phyloP scores from a whole-genome alignment of 2,329 filamentous ascomycete species.

The Pseudogymnoascus sp. region DNA sequence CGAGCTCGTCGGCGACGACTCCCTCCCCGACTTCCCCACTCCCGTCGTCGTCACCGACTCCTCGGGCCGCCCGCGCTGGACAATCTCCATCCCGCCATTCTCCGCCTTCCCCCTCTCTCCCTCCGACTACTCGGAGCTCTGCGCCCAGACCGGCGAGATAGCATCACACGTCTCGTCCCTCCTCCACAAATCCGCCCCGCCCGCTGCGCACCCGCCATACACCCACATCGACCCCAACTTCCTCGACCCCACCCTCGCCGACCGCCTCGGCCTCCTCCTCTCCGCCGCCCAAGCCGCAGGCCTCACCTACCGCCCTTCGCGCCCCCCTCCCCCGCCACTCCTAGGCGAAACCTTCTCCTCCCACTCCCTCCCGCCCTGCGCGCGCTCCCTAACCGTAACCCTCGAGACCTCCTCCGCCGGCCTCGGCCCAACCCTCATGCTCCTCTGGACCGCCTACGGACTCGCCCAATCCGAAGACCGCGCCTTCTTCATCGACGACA shows the following conservation, averaged over 20 bases:
- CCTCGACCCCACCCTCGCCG: constrained; percentile 65
- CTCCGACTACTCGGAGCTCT: constrained; percentile 61
- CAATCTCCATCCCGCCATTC: constrained; percentile 64
- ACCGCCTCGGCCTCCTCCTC: constrained; percentile 50
- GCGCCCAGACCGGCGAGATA: constrained; percentile 56
- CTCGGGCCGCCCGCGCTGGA: constrained; percentile 63
- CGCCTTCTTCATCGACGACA: constrained; percentile 78
- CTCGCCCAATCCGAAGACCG: constrained; percentile 65
- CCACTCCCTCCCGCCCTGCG: background rate
- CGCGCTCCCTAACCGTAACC: constrained; percentile 62
- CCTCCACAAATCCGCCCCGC: constrained; percentile 33
- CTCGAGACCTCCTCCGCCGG: constrained; percentile 68
- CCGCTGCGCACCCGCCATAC: constrained; percentile 41
- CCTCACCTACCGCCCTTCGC: constrained; percentile 12
- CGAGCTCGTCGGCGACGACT: constrained; percentile 58
- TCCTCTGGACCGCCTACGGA: constrained; percentile 77
- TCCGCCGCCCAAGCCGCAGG: background rate
- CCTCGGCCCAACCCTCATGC: constrained; percentile 66
- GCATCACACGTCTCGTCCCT: constrained; percentile 47
- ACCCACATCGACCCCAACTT: constrained; percentile 60
- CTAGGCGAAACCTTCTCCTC: background rate
- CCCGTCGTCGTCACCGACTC: constrained; percentile 62
- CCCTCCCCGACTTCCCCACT: constrained; percentile 62
- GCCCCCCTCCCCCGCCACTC: background rate
- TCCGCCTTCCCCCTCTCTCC: constrained; percentile 58